Percentiles rank a stretch among this genome's conserved stretches.
Evolutionary conservation across 345 rosid genomes (phyloP).

Genomic region (Balakata baccata): DNA sequence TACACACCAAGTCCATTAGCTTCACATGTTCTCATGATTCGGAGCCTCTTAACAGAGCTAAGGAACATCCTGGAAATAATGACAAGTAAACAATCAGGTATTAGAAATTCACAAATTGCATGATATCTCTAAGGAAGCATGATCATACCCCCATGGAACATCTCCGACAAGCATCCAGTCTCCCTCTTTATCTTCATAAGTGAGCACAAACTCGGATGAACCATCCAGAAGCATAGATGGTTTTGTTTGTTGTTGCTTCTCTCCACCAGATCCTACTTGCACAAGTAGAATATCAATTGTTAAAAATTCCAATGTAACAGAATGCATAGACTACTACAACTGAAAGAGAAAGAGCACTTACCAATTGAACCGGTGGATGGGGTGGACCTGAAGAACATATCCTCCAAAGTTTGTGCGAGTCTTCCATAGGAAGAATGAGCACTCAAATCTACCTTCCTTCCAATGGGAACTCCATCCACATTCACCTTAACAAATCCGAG

Average conservation of each 20-base stretch:
- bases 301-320: not conserved
- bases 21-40: conserved; percentile 31
- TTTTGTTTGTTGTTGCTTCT: conserved; percentile 32
- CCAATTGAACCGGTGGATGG: conserved; percentile 9
- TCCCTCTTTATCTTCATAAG: conserved; percentile 60
- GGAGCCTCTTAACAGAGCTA: conserved; percentile 27
- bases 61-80: conserved; percentile 27
- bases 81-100: not conserved
- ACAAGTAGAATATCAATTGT: not conserved
- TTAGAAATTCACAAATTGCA: not conserved
- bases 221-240: conserved; percentile 32
- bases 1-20: conserved; percentile 32
- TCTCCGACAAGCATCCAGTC: conserved; percentile 73
- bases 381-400: conserved; percentile 29
- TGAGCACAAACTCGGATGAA: conserved; percentile 36
- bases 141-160: conserved; percentile 59
- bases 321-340: not conserved
- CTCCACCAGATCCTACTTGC: conserved; percentile 24
- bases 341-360: not conserved
- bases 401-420: conserved; percentile 23
- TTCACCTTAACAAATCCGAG: conserved; percentile 59
- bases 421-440: conserved; percentile 31
- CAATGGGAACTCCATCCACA: conserved; percentile 65
- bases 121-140: not conserved
- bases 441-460: conserved; percentile 58